Evolutionary conservation across 1,139 yeast genomes (phyloP), one percentile per base, ranked within the genome.

Genomic region (Diutina ranongensis): DNA sequence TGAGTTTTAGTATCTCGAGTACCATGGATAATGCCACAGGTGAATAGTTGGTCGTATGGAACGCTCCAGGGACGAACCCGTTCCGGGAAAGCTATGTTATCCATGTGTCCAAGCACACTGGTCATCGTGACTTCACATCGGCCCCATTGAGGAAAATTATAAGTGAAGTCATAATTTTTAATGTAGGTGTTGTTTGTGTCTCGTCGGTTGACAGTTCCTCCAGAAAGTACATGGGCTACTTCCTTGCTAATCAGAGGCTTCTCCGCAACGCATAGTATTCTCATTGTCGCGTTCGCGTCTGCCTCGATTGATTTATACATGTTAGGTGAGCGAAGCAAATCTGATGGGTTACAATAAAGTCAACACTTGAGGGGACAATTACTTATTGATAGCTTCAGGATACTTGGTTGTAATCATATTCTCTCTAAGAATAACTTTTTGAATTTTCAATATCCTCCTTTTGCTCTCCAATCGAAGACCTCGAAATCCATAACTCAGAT

Each of bases 201-300:
- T 41, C 84, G 64, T 45, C 71, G 58, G 8, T 59, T 57, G 28
- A 71, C 66, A 3, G 73, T 58, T 0, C 94, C 94, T 5, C 95
- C 95, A 20, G 92, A 80, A 3, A 92, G 72, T 1, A 82, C 80
- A 31, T 64, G 60, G 0, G 96, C 77, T 13, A 94, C 92, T 22
- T 88, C 84, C 58, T 83, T 86, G 9, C 97, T 94, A 46, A 94
- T 92, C 2, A 96, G 85, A 47, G 95, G 95, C 64, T 94, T 94
- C 64, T 94, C 99, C 1, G 99, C 98, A 49, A 94, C 97, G 63
- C 97, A 92, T 47, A 94, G 74, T 5, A 94, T 77, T 57, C 69
- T 80, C 88, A 83, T 82, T 33, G 38, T 5, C 28, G 28, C 28
- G 28, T 25, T n/a, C n/a, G n/a, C n/a, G n/a, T n/a, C n/a, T n/a